Evolutionary conservation across 1,139 yeast genomes (phyloP).

Genomic region (Yamadazyma oceani): DNA sequence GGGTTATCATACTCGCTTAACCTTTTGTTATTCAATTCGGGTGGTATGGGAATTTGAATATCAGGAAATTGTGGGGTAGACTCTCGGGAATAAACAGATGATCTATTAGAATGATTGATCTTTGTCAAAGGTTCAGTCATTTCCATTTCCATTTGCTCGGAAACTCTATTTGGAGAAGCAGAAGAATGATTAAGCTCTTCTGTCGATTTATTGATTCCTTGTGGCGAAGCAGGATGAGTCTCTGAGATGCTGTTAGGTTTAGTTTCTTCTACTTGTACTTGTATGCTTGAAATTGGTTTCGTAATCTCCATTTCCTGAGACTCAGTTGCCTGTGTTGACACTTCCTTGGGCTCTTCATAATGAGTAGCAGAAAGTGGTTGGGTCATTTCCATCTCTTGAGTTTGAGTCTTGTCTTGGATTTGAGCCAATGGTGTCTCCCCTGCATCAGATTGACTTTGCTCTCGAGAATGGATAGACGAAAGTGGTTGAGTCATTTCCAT

Average conservation of each 20-base stretch:
- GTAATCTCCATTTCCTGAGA: no score
- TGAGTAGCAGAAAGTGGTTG: constrained; percentile 10
- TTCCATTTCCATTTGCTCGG: no score
- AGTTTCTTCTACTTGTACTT: no score
- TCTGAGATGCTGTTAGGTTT: no score
- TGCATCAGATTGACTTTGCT: neutral
- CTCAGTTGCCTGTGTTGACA: no score
- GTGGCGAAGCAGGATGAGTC: no score
- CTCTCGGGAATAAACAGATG: constrained; percentile 1
- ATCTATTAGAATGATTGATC: neutral
- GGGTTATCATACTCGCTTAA: constrained; percentile 12
- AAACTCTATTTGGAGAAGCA: no score
- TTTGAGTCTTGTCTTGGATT: no score
- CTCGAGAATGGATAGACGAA: constrained; percentile 3
- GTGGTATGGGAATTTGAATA: constrained; percentile 17
- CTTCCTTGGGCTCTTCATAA: no score
- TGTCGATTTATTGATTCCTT: no score
- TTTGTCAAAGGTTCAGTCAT: neutral
- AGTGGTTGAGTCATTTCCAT: constrained; percentile 19
- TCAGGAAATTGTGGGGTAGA: constrained; percentile 16
- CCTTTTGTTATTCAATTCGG: constrained; percentile 13
- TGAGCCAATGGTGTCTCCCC: no score
- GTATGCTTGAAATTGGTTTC: constrained; percentile 1
- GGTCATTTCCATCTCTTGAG: constrained; percentile 8
- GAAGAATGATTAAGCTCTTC: no score